Evolutionary conservation across 2,329 filamentous ascomycete species (phyloP).

Genomic region (Claviceps sp.): DNA sequence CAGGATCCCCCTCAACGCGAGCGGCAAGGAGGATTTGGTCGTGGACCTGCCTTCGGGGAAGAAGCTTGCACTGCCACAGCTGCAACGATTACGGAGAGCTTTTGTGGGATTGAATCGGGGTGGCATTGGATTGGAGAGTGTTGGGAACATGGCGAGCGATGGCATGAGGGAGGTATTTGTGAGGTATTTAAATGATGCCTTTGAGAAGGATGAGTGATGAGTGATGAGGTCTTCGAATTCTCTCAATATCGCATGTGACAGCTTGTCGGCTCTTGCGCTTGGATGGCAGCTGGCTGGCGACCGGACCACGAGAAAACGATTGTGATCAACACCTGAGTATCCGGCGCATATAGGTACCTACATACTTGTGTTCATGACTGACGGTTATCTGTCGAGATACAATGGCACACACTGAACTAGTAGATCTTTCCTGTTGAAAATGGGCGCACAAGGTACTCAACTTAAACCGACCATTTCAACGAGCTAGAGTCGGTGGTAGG

Average conservation of each 20-base stretch:
- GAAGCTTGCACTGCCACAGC: slow-evolving; percentile 55
- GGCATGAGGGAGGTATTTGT: slow-evolving; percentile 52
- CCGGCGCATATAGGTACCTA: background rate
- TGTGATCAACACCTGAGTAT: no score
- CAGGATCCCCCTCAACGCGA: slow-evolving; percentile 25
- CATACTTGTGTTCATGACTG: background rate
- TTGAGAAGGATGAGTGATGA: slow-evolving; percentile 44
- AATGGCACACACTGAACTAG: no score
- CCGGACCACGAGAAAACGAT: no score
- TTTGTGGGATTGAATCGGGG: slow-evolving; percentile 65
- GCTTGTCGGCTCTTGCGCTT: background rate
- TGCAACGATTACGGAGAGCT: slow-evolving; percentile 65
- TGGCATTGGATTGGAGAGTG: slow-evolving; percentile 45
- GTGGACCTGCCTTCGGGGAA: slow-evolving; percentile 50
- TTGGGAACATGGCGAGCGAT: slow-evolving; percentile 38
- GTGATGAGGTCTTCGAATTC: background rate
- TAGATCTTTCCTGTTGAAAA: no score
- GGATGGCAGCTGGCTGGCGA: background rate
- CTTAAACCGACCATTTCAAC: no score
- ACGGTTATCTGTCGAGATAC: no score
- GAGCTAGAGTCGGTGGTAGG: no score
- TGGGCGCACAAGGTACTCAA: no score
- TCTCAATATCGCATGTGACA: no score
- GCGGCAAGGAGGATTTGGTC: slow-evolving; percentile 33
- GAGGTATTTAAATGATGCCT: slow-evolving; percentile 51